Evolutionary conservation across 768 basidiomycete species (phyloP).

Genomic region (Jaapia argillacea): DNA sequence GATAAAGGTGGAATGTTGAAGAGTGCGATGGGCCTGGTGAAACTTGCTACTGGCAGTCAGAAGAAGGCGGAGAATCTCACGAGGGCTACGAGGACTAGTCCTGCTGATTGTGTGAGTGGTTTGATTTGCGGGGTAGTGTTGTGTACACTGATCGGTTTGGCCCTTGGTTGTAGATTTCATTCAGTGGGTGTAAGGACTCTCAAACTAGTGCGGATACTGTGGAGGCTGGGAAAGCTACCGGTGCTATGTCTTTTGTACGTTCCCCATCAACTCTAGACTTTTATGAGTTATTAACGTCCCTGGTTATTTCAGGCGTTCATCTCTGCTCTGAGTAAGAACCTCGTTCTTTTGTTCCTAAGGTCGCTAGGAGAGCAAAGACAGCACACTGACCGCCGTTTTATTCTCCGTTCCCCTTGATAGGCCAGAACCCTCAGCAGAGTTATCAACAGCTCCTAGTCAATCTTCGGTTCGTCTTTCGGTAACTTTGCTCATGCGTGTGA

Average conservation of each 20-base stretch:
- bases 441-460: constrained; percentile 54
- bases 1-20: constrained; percentile 75
- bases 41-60: constrained; percentile 57
- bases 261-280: not conserved
- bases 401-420: constrained; percentile 14
- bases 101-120: constrained; percentile 79
- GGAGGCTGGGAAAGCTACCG: constrained; percentile 63
- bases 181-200: constrained; percentile 77
- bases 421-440: constrained; percentile 42
- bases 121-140: not conserved
- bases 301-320: constrained; percentile 44
- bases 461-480: constrained; percentile 30
- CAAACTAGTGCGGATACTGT: constrained; percentile 78
- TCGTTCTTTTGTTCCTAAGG: not conserved
- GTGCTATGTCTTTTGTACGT: constrained; percentile 75
- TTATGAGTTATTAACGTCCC: not conserved
- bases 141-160: not conserved
- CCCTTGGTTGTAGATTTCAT: constrained; percentile 49
- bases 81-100: constrained; percentile 50
- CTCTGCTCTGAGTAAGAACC: constrained; percentile 37
- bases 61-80: constrained; percentile 55
- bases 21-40: constrained; percentile 65
- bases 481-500: not conserved
- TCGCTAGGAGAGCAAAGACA: not conserved
- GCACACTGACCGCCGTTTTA: not conserved